These are phyloP conservation scores for Aethionema arabicum DNA, from an alignment of 345 rosid genomes.

Conservation along the genomic window DNA sequence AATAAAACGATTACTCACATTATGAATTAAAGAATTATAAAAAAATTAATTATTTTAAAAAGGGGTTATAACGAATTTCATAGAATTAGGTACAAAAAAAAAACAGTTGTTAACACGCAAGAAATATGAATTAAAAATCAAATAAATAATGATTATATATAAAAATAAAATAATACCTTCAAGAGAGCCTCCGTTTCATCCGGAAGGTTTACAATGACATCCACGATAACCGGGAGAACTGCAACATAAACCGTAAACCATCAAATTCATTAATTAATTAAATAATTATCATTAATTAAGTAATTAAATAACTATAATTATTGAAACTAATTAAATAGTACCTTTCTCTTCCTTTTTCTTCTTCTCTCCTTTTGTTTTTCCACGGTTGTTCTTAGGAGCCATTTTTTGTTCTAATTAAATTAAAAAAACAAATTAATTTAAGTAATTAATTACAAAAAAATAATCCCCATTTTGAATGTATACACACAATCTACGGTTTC, in stretches of 20 bases:
- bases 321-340: conserved; percentile 22
- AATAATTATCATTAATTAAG: neutral
- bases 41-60: conserved; percentile 1
- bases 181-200: conserved; percentile 71
- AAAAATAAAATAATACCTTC: conserved; percentile 58
- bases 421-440: conserved; percentile 10
- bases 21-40: neutral
- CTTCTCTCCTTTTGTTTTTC: conserved; percentile 90
- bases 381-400: conserved; percentile 95
- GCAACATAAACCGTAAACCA: conserved; percentile 38
- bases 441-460: neutral
- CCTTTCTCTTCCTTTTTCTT: conserved; percentile 98
- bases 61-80: conserved; percentile 1
- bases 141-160: conserved; percentile 15
- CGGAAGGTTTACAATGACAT: conserved; percentile 77
- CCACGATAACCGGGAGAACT: conserved; percentile 91
- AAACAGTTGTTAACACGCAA: conserved; percentile 37
- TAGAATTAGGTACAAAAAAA: conserved; percentile 20
- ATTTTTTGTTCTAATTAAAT: conserved; percentile 41
- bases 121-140: conserved; percentile 17
- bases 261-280: neutral
- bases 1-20: conserved; percentile 14
- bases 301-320: neutral
- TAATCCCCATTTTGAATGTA: conserved; percentile 14
- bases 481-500: neutral